A percentile compares a stretch with the other conserved stretches of the same genome.
Conservation (phyloP, 345 rosid genomes). For the Dipteronia dyeriana region DNA sequence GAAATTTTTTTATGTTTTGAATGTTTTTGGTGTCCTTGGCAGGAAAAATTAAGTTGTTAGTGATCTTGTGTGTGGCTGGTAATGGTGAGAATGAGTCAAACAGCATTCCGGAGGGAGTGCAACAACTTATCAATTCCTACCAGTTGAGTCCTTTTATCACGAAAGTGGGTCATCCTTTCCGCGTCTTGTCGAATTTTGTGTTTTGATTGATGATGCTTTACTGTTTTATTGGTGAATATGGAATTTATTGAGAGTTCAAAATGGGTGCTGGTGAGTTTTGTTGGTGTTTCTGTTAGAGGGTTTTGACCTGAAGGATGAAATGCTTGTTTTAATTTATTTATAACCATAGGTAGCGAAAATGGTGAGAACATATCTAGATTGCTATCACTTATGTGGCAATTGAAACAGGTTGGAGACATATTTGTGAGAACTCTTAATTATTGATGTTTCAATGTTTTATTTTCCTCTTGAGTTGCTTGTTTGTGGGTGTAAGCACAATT, state of each 20-base stretch:
- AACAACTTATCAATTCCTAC: constrained; percentile 56
- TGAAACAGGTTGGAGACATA: background rate
- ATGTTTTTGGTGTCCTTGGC: constrained; percentile 12
- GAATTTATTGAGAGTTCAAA: background rate
- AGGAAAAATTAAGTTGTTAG: constrained; percentile 62
- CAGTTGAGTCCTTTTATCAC: constrained; percentile 78
- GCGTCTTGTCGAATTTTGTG: background rate
- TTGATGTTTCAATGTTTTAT: background rate
- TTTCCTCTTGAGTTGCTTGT: background rate
- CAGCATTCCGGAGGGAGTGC: constrained; percentile 47
- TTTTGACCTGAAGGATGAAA: background rate
- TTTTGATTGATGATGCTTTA: background rate
- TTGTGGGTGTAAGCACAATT: background rate
- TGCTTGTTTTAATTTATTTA: background rate
- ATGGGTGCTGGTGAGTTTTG: background rate
- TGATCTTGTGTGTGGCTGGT: constrained; percentile 66
- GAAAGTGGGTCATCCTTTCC: constrained; percentile 56
- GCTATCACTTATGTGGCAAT: background rate
- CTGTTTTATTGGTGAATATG: background rate
- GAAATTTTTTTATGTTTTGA: background rate
- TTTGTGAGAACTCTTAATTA: background rate
- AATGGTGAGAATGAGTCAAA: constrained; percentile 34
- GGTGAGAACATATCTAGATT: background rate
- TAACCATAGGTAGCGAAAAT: background rate
- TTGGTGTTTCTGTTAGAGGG: background rate